Evolutionary conservation across 306 rosid species (phyloP).

Genomic region (Fagus sylvatica): DNA sequence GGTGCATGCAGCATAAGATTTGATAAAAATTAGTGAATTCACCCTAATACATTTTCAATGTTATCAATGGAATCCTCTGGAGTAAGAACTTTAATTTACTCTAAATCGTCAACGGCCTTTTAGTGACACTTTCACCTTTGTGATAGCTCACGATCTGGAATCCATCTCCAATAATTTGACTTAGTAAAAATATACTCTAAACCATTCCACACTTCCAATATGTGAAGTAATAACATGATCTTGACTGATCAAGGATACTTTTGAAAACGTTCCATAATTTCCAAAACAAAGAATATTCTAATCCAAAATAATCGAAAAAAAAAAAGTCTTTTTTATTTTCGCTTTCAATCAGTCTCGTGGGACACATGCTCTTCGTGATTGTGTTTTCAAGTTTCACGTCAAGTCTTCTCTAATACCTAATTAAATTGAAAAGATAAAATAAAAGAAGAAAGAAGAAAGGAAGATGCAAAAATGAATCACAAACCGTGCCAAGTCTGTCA

Average conservation of each 20-base stretch:
- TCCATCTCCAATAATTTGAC: too few species aligned
- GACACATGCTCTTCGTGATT: conserved; percentile 24
- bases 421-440: neutral
- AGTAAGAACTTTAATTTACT: too few species aligned
- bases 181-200: neutral
- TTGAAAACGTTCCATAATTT: neutral
- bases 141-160: too few species aligned
- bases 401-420: conserved; percentile 5
- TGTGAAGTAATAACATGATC: neutral
- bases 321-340: conserved; percentile 1
- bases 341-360: conserved; percentile 20
- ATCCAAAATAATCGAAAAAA: neutral
- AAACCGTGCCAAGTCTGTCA: neutral
- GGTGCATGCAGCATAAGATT: too few species aligned
- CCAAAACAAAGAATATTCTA: neutral
- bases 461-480: neutral
- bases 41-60: too few species aligned
- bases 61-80: too few species aligned
- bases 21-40: too few species aligned
- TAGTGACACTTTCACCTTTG: too few species aligned
- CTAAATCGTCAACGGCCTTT: too few species aligned
- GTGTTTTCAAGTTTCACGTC: conserved; percentile 32
- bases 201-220: neutral
- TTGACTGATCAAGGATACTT: neutral
- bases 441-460: neutral